These are phyloP conservation scores for Aspergillus versicolor DNA, from an alignment of 2,329 filamentous ascomycete genomes.

Conservation along the genomic window DNA sequence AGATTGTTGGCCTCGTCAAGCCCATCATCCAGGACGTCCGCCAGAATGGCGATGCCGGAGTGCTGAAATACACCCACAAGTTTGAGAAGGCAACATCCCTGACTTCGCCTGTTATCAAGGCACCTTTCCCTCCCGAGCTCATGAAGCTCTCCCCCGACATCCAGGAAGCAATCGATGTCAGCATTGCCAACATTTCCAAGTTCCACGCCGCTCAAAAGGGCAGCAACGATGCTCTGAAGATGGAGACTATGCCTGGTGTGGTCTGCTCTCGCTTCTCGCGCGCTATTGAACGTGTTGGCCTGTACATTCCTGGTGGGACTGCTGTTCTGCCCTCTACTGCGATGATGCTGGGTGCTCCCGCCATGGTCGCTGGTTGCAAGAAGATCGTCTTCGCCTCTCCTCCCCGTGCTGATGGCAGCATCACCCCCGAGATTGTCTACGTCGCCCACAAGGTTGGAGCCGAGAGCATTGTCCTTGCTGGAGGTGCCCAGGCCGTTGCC, in stretches of 20 bases:
- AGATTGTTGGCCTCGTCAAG: constrained; percentile 84
- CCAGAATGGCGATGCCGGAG: constrained; percentile 77
- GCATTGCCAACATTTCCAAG: constrained; percentile 88
- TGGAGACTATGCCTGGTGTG: constrained; percentile 98
- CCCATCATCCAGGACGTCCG: constrained; percentile 91
- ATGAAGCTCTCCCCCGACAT: constrained; percentile 86
- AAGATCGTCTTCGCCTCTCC: constrained; percentile 93
- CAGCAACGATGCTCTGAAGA: constrained; percentile 68
- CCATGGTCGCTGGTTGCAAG: constrained; percentile 94
- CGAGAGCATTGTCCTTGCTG: constrained; percentile 91
- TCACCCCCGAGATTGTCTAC: constrained; percentile 97
- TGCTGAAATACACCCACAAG: constrained; percentile 93
- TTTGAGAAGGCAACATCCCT: constrained; percentile 95
- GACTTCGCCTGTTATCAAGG: constrained; percentile 82
- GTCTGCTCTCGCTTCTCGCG: constrained; percentile 89
- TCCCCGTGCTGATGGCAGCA: constrained; percentile 80
- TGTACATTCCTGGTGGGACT: constrained; percentile 94
- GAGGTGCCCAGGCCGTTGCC: constrained; percentile 91
- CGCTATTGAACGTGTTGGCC: constrained; percentile 91
- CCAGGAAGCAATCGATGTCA: constrained; percentile 86
- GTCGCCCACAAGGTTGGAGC: constrained; percentile 95
- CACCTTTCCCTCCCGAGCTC: constrained; percentile 79
- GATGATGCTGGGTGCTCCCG: constrained; percentile 95
- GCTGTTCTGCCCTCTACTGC: constrained; percentile 96
- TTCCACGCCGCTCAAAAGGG: constrained; percentile 94